Evolutionary conservation across 768 basidiomycete species (phyloP).

Genomic region (Suillus clintonianus): DNA sequence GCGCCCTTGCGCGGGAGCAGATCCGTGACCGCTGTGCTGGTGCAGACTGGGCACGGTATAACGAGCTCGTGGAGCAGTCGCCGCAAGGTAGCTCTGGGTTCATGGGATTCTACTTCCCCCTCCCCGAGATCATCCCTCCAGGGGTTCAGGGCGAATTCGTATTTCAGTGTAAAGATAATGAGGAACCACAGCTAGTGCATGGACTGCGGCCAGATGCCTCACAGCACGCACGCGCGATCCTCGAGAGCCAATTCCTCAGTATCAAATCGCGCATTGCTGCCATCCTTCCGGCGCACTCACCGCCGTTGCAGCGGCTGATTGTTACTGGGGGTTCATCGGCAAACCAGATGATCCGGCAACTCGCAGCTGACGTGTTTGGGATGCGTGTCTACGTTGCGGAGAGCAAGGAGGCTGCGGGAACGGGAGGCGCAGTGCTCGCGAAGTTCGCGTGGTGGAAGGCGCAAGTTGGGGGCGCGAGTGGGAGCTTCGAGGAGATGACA

Average conservation of each 20-base stretch:
- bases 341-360: slow-evolving; percentile 70
- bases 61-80: slow-evolving; percentile 56
- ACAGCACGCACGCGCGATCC: slow-evolving; percentile 68
- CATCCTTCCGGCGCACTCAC: slow-evolving; percentile 60
- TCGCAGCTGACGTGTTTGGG: slow-evolving; percentile 78
- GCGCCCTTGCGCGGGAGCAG: slow-evolving; percentile 78
- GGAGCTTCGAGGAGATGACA: slow-evolving; percentile 68
- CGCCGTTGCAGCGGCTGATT: slow-evolving; percentile 61
- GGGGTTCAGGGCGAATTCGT: slow-evolving; percentile 71
- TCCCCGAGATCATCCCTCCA: slow-evolving; percentile 87
- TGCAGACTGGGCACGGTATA: slow-evolving; percentile 69
- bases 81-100: slow-evolving; percentile 60
- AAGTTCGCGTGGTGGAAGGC: slow-evolving; percentile 70
- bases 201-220: slow-evolving; percentile 41
- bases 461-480: slow-evolving; percentile 36
- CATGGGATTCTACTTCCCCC: slow-evolving; percentile 78
- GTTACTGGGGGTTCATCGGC: slow-evolving; percentile 79
- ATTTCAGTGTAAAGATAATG: slow-evolving; percentile 43
- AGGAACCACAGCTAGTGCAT: slow-evolving; percentile 28
- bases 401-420: slow-evolving; percentile 70
- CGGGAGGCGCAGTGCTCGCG: slow-evolving; percentile 72
- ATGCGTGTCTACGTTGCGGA: slow-evolving; percentile 72
- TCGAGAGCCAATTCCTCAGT: slow-evolving; percentile 85
- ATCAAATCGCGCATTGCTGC: slow-evolving; percentile 71
- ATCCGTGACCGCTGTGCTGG: slow-evolving; percentile 67